Evolutionary conservation across 805 yeast species (phyloP).

Genomic region (Yarrowia sp.): DNA sequence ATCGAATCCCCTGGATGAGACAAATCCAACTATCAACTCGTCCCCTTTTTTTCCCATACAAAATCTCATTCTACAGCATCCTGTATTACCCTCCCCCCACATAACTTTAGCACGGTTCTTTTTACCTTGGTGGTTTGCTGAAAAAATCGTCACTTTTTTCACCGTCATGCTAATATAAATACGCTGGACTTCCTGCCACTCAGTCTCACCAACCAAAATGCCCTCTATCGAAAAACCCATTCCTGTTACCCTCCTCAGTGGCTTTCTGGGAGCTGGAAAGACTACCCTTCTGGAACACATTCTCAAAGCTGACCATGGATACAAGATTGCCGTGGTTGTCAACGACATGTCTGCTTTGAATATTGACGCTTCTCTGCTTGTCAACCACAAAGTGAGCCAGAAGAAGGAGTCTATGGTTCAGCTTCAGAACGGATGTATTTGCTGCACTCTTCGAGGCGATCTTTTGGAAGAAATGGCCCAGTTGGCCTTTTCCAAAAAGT

Average conservation of each 20-base stretch:
- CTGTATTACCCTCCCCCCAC: background rate
- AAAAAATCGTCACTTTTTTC: background rate
- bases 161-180: background rate
- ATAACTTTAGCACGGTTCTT: background rate
- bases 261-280: slow-evolving; percentile 48
- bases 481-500: slow-evolving; percentile 40
- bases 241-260: slow-evolving; percentile 48
- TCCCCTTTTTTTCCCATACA: background rate
- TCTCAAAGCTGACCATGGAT: slow-evolving; percentile 42
- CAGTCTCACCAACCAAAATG: background rate
- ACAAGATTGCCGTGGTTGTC: slow-evolving; percentile 46
- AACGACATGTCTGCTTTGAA: slow-evolving; percentile 47
- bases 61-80: background rate
- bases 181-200: background rate
- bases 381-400: slow-evolving; percentile 42
- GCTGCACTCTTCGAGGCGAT: slow-evolving; percentile 49
- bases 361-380: slow-evolving; percentile 45
- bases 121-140: slow-evolving; percentile 8
- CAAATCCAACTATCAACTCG: background rate
- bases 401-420: slow-evolving; percentile 46
- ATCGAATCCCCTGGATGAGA: background rate
- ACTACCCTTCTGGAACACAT: slow-evolving; percentile 47
- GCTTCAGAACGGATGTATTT: slow-evolving; percentile 49
- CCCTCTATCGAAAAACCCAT: slow-evolving; percentile 35
- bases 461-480: slow-evolving; percentile 44